Conservation (phyloP, 2,329 filamentous ascomycete genomes). For the Diaporthe humulicola region DNA sequence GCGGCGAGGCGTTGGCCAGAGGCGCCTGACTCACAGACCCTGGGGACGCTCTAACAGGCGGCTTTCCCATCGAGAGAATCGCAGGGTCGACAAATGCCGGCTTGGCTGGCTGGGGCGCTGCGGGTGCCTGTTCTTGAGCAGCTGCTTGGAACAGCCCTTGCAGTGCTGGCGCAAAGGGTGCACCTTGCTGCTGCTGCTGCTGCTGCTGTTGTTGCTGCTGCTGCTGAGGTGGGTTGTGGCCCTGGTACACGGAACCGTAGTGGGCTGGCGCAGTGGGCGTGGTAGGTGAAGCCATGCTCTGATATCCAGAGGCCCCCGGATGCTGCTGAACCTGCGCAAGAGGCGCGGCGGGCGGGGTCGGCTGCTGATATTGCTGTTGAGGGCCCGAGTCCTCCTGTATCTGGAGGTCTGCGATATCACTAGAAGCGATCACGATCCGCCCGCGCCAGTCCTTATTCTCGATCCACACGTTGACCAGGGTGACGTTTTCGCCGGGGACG, state of each 20-base stretch:
- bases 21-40: constrained; percentile 2
- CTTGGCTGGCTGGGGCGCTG: constrained; percentile 47
- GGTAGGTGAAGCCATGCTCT: constrained; percentile 22
- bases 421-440: constrained; percentile 34
- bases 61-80: constrained; percentile 77
- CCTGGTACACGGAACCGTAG: constrained; percentile 7
- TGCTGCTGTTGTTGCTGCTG: constrained; percentile 12
- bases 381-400: constrained; percentile 25
- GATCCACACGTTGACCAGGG: constrained; percentile 36
- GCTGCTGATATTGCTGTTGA: constrained; percentile 31
- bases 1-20: constrained; percentile 40
- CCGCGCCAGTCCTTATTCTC: constrained; percentile 32
- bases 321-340: constrained; percentile 26
- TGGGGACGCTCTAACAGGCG: constrained; percentile 49
- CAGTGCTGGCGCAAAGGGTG: constrained; percentile 31
- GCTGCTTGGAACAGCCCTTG: constrained; percentile 44
- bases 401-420: constrained; percentile 37
- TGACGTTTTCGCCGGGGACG: constrained; percentile 36
- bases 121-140: constrained; percentile 45
- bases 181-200: constrained; percentile 31
- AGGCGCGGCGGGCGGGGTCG: constrained; percentile 22
- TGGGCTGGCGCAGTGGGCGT: constrained; percentile 24
- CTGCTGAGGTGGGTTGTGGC: constrained; percentile 1
- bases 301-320: background rate
- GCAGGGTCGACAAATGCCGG: constrained; percentile 81